Evolutionary conservation across 176 grass and related monocot genomes (phyloP).

Genomic region (Rhynchospora pubera): DNA sequence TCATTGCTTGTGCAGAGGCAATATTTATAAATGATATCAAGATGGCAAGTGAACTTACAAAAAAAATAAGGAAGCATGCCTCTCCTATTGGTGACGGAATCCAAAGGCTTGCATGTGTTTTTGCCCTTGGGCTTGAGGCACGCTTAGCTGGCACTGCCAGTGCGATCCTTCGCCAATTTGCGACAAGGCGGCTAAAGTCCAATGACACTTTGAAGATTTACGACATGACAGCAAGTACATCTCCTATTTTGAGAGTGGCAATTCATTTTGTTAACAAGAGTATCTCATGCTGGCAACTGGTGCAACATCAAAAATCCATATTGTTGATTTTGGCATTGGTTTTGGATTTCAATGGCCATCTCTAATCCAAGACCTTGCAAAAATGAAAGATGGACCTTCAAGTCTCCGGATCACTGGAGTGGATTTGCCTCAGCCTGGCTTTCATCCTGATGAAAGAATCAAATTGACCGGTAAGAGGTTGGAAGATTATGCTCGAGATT

Average conservation of each 20-base stretch:
- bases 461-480: background rate
- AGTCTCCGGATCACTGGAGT: slow-evolving; percentile 45
- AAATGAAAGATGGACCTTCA: slow-evolving; percentile 28
- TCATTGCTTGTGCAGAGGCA: slow-evolving; percentile 42
- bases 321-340: slow-evolving; percentile 48
- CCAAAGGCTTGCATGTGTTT: slow-evolving; percentile 40
- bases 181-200: slow-evolving; percentile 18
- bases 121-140: slow-evolving; percentile 53
- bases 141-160: slow-evolving; percentile 42
- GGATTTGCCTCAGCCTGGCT: background rate
- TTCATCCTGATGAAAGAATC: background rate
- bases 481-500: background rate
- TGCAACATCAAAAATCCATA: slow-evolving; percentile 28
- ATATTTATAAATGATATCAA: slow-evolving; percentile 17
- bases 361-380: slow-evolving; percentile 37
- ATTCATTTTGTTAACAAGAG: slow-evolving; percentile 49
- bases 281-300: slow-evolving; percentile 43
- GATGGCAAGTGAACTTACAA: slow-evolving; percentile 26
- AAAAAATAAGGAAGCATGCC: slow-evolving; percentile 42
- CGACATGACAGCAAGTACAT: slow-evolving; percentile 26
- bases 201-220: slow-evolving; percentile 37
- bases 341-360: slow-evolving; percentile 54
- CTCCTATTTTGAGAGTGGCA: slow-evolving; percentile 29
- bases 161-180: slow-evolving; percentile 20
- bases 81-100: slow-evolving; percentile 37